These are phyloP conservation scores for Actinidia chinensis DNA, from an alignment of 179 eudicot species.

Conservation along the genomic window DNA sequence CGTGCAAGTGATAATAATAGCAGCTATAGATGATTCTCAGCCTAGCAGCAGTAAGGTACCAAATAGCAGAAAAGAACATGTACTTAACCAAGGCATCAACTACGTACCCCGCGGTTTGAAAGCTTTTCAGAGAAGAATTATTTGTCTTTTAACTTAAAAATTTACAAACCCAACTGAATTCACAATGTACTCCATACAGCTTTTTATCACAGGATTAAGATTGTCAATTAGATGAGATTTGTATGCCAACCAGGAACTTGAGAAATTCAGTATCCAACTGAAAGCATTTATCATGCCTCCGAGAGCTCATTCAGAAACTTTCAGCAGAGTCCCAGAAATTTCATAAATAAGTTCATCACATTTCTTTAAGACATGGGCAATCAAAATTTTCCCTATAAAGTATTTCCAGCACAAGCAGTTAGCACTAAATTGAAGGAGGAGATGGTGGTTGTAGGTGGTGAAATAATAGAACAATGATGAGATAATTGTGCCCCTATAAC, in stretches of 20 bases:
- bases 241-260: background rate
- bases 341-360: no score
- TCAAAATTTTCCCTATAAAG: no score
- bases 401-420: no score
- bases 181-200: background rate
- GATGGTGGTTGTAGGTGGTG: no score
- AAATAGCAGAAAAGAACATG: background rate
- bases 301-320: background rate
- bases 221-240: background rate
- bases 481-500: no score
- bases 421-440: no score
- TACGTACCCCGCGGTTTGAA: background rate
- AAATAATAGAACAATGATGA: no score
- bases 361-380: no score
- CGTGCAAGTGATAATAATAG: background rate
- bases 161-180: no score
- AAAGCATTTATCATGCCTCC: background rate
- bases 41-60: slow-evolving; percentile 6
- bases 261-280: background rate
- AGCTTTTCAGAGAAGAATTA: background rate
- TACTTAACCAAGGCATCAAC: background rate
- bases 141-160: no score
- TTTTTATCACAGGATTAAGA: background rate
- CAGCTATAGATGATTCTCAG: background rate
- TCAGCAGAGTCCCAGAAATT: no score